These are phyloP conservation scores for Coniferiporia sulphurascens DNA, from an alignment of 1,284 basidiomycete species.

Conservation along the genomic window DNA sequence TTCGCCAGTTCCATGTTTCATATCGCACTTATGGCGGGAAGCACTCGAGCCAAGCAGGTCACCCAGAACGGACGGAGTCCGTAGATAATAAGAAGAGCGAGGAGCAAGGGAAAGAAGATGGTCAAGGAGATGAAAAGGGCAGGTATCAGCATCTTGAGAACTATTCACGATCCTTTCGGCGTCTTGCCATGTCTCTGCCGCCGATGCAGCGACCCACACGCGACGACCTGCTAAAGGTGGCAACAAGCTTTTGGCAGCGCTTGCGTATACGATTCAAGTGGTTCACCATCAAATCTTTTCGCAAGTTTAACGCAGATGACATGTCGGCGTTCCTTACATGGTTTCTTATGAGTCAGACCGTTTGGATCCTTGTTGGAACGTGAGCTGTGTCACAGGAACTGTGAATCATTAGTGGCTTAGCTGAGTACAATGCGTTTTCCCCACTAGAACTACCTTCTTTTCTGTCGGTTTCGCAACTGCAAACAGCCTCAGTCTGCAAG, in stretches of 20 bases:
- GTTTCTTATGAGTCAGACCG: conserved; percentile 89
- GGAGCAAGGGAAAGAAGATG: neutral
- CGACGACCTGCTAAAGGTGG: conserved; percentile 84
- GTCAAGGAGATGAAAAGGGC: neutral
- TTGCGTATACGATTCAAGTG: conserved; percentile 93
- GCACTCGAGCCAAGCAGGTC: neutral
- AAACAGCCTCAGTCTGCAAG: conserved; percentile 89
- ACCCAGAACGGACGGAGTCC: neutral
- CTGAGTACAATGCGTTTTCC: neutral
- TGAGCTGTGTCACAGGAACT: conserved; percentile 37
- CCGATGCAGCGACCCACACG: conserved; percentile 79
- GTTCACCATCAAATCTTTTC: conserved; percentile 95
- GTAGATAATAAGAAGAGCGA: neutral
- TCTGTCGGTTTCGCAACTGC: conserved; percentile 87
- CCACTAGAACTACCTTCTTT: conserved; percentile 85
- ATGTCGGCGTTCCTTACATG: conserved; percentile 95
- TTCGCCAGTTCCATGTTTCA: neutral
- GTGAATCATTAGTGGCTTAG: neutral
- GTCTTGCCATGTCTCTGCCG: conserved; percentile 68
- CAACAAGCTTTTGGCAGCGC: conserved; percentile 88
- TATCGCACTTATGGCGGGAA: neutral
- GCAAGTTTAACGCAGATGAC: conserved; percentile 95
- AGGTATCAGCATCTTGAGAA: conserved; percentile 49
- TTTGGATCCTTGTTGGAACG: conserved; percentile 95
- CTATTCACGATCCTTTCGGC: conserved; percentile 76